A percentile compares a stretch with the other conserved stretches of the same genome.
Conservation (phyloP, 73 alveolate genomes). For the Paramecium caudatum region DNA sequence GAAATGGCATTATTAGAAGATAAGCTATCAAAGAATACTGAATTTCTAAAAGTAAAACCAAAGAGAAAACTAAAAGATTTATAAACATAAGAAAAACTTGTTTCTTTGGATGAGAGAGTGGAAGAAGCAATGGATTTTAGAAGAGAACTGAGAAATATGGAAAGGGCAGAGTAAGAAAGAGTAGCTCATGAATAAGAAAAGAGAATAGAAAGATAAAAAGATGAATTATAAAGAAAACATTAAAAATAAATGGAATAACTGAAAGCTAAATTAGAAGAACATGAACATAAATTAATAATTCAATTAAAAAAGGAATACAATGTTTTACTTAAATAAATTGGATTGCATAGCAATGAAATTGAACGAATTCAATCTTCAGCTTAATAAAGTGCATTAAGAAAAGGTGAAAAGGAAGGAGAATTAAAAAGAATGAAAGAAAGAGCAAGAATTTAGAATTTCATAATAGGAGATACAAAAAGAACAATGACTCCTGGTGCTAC, state of each 20-base stretch:
- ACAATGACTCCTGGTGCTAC: conserved; percentile 65
- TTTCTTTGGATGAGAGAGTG: conserved; percentile 96
- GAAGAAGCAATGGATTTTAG: conserved; percentile 98
- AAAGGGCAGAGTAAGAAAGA: conserved; percentile 90
- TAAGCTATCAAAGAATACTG: conserved; percentile 89
- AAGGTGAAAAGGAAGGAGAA: conserved; percentile 84
- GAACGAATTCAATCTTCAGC: conserved; percentile 86
- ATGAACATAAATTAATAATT: conserved; percentile 91
- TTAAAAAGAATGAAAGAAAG: conserved; percentile 84
- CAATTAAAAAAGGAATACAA: conserved; percentile 90
- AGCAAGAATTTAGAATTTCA: conserved; percentile 78
- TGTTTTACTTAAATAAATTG: conserved; percentile 87
- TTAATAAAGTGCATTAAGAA: conserved; percentile 79
- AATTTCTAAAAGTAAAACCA: conserved; percentile 92
- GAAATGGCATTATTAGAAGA: conserved; percentile 87
- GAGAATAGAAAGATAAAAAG: conserved; percentile 87
- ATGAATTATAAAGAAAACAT: conserved; percentile 80
- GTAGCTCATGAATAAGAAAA: conserved; percentile 90
- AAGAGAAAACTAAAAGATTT: conserved; percentile 88
- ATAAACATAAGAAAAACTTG: conserved; percentile 94
- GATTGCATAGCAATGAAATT: conserved; percentile 94
- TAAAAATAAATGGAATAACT: conserved; percentile 90
- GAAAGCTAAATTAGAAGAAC: conserved; percentile 88
- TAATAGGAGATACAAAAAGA: conserved; percentile 75
- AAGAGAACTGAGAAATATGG: conserved; percentile 91